phyloP scores from a whole-genome alignment of 352 stramenopile genomes.

The Phytophthora rubi region DNA sequence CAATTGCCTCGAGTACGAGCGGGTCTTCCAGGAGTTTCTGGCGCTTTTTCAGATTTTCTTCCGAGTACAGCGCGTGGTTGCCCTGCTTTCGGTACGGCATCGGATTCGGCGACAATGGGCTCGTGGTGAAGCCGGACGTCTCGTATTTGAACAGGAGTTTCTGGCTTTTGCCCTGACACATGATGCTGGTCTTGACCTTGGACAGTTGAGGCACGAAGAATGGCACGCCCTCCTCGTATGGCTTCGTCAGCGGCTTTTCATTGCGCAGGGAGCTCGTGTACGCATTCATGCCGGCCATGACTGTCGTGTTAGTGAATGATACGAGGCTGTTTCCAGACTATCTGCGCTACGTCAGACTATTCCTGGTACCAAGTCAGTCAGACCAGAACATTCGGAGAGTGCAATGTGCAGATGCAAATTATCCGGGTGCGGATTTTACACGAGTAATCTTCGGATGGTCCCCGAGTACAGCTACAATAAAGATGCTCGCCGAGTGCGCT shows the following conservation, averaged over 20 bases:
- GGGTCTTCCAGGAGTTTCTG: conserved; percentile 49
- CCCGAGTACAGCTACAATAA: too few species aligned
- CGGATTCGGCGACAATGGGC: conserved; percentile 22
- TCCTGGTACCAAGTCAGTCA: not conserved
- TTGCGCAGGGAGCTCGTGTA: too few species aligned
- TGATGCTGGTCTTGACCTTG: conserved; percentile 67
- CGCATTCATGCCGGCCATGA: too few species aligned
- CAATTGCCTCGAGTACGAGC: conserved; percentile 54
- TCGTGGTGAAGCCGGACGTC: conserved; percentile 1
- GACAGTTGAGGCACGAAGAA: conserved; percentile 70
- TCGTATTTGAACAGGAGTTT: conserved; percentile 68
- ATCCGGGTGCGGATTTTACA: too few species aligned
- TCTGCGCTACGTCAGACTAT: conserved; percentile 6
- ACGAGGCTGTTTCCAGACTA: conserved; percentile 14
- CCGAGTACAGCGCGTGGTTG: conserved; percentile 70
- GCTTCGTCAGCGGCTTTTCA: too few species aligned
- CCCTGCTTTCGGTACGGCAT: conserved; percentile 81
- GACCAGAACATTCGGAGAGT: conserved; percentile 12
- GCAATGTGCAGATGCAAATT: too few species aligned
- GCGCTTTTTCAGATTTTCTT: conserved; percentile 68
- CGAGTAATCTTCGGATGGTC: too few species aligned
- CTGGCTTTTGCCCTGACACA: conserved; percentile 55
- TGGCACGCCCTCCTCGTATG: conserved; percentile 8
- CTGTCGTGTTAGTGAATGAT: not conserved
- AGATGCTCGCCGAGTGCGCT: too few species aligned